Evolutionary conservation across 148 eudicot genomes (phyloP).

Genomic region (Suaeda aralocaspica): DNA sequence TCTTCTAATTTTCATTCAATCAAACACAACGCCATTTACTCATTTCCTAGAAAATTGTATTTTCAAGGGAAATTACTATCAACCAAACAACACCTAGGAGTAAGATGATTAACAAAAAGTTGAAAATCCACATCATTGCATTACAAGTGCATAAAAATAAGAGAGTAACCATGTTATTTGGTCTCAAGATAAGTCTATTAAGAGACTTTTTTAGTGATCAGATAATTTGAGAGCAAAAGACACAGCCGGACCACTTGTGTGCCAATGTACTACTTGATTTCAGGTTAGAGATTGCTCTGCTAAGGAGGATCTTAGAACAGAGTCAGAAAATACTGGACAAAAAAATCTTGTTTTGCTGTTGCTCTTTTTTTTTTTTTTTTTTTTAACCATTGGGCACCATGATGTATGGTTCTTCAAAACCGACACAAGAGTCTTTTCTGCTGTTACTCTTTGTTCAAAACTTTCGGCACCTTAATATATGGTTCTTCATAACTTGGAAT

Average conservation of each 20-base stretch:
- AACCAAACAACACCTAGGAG: too few species aligned
- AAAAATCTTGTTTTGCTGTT: slow-evolving; percentile 25
- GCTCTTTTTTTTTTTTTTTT: too few species aligned
- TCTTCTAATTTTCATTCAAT: too few species aligned
- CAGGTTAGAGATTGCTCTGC: neutral
- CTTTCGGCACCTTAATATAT: slow-evolving; percentile 88
- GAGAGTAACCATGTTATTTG: neutral
- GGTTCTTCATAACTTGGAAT: slow-evolving; percentile 80
- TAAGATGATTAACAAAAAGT: too few species aligned
- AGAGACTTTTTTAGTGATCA: too few species aligned
- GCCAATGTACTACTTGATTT: neutral
- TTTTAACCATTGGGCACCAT: slow-evolving; percentile 86
- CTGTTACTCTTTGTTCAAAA: slow-evolving; percentile 66
- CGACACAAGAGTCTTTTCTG: slow-evolving; percentile 21
- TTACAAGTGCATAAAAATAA: neutral
- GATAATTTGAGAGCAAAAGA: too few species aligned
- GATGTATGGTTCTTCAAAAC: slow-evolving; percentile 76
- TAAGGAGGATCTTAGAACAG: neutral
- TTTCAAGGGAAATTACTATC: too few species aligned
- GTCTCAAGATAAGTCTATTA: neutral
- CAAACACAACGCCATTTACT: too few species aligned
- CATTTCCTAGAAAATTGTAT: too few species aligned
- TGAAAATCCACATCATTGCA: neutral
- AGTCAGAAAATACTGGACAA: slow-evolving; percentile 1
- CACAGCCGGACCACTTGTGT: neutral